phyloP scores from a whole-genome alignment of 2,329 filamentous ascomycete species.

The Cadophora gregata region DNA sequence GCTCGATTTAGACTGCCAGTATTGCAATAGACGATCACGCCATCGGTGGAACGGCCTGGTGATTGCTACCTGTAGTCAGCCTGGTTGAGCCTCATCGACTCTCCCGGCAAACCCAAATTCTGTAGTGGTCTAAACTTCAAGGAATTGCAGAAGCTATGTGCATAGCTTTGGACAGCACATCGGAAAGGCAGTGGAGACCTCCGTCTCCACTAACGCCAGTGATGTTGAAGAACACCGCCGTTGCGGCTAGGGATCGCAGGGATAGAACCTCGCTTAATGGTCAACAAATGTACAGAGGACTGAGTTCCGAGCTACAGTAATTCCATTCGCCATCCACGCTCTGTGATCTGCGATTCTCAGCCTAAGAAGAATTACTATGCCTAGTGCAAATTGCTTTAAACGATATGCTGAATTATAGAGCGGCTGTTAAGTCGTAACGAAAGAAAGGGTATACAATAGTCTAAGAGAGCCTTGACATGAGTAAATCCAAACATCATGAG shows the following conservation, averaged over 20 bases:
- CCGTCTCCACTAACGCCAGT: not conserved
- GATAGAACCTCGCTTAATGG: not conserved
- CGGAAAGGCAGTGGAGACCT: not conserved
- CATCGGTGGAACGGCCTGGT: conserved; percentile 55
- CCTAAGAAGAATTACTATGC: not conserved
- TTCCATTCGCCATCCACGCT: not conserved
- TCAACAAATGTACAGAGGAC: not conserved
- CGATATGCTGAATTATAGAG: not conserved
- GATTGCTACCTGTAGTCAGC: conserved; percentile 48
- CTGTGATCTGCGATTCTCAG: not conserved
- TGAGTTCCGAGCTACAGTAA: not conserved
- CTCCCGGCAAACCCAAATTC: conserved; percentile 8
- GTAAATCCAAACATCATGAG: not conserved
- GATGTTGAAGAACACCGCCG: not conserved
- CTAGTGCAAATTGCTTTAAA: not conserved
- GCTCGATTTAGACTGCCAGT: conserved; percentile 78
- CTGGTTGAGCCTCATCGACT: conserved; percentile 53
- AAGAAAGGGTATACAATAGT: no score
- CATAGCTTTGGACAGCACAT: conserved; percentile 50
- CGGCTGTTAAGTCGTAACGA: no score
- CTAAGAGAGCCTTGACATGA: not conserved
- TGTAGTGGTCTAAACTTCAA: conserved; percentile 50
- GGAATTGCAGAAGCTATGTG: conserved; percentile 61
- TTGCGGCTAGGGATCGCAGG: not conserved
- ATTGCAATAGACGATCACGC: conserved; percentile 60